Evolutionary conservation across 2,329 filamentous ascomycete genomes (phyloP).

Genomic region (Pseudogymnoascus sp.): DNA sequence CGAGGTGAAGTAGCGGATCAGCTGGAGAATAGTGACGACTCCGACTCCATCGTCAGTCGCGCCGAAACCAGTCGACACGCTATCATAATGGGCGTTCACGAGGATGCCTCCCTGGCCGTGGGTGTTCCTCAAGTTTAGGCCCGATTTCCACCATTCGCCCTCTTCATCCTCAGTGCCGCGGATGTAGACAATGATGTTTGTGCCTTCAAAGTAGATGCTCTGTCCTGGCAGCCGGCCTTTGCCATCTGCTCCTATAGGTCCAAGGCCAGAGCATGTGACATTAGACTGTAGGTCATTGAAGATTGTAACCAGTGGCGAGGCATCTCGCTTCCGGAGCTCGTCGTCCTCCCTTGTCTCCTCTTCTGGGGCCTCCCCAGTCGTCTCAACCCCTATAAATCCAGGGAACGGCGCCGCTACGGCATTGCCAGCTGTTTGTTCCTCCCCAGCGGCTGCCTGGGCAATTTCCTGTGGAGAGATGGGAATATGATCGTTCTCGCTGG

Average conservation of each 20-base stretch:
- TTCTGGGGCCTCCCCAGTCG: neutral
- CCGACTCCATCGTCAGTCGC: constrained; percentile 92
- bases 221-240: constrained; percentile 26
- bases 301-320: constrained; percentile 46
- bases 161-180: constrained; percentile 68
- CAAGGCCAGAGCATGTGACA: constrained; percentile 55
- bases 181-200: constrained; percentile 87
- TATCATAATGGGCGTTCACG: constrained; percentile 87
- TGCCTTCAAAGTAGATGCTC: constrained; percentile 80
- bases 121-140: constrained; percentile 34
- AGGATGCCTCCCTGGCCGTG: constrained; percentile 68
- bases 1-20: constrained; percentile 78
- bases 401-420: neutral
- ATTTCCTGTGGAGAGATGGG: neutral
- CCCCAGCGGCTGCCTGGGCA: neutral
- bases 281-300: constrained; percentile 78
- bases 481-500: constrained; percentile 28
- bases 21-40: constrained; percentile 75
- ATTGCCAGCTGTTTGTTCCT: neutral
- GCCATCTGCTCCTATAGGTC: constrained; percentile 28
- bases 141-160: constrained; percentile 63
- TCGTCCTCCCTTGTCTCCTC: neutral
- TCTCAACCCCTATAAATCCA: neutral
- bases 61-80: constrained; percentile 83
- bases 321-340: constrained; percentile 1